Conservation (phyloP, 805 yeast species). For the Schizosaccharomyces lindneri region DNA sequence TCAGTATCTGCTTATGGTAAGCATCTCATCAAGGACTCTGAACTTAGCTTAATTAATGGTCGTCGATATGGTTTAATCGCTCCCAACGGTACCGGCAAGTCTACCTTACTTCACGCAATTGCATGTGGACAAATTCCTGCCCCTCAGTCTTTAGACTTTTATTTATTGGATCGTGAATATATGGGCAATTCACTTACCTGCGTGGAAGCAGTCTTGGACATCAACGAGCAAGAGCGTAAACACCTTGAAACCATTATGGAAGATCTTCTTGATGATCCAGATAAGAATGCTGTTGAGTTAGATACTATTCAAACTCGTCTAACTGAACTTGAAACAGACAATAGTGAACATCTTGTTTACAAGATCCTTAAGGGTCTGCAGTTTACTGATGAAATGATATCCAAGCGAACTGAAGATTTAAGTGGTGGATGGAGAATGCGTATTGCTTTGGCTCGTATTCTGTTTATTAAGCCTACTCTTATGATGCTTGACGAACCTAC, state of each 20-base stretch:
- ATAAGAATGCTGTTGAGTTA: conserved; percentile 68
- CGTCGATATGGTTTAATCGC: conserved; percentile 94
- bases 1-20: conserved; percentile 29
- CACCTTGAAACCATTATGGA: conserved; percentile 79
- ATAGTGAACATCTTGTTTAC: conserved; percentile 92
- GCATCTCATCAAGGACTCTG: conserved; percentile 79
- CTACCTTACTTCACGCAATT: conserved; percentile 74
- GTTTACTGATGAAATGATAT: conserved; percentile 64
- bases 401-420: conserved; percentile 92
- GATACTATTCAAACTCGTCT: conserved; percentile 54
- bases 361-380: conserved; percentile 90
- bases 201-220: conserved; percentile 84
- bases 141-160: conserved; percentile 76
- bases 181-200: conserved; percentile 81
- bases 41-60: conserved; percentile 81
- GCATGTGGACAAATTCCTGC: conserved; percentile 93
- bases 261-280: conserved; percentile 19
- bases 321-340: conserved; percentile 90
- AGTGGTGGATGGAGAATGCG: conserved; percentile 99
- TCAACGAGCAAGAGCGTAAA: conserved; percentile 82
- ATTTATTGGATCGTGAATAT: conserved; percentile 90
- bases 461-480: conserved; percentile 91
- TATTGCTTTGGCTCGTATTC: conserved; percentile 91
- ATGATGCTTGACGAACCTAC: conserved; percentile 93
- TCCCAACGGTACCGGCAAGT: conserved; percentile 97